Conservation (phyloP, 179 eudicot genomes). For the Spinacia oleracea region DNA sequence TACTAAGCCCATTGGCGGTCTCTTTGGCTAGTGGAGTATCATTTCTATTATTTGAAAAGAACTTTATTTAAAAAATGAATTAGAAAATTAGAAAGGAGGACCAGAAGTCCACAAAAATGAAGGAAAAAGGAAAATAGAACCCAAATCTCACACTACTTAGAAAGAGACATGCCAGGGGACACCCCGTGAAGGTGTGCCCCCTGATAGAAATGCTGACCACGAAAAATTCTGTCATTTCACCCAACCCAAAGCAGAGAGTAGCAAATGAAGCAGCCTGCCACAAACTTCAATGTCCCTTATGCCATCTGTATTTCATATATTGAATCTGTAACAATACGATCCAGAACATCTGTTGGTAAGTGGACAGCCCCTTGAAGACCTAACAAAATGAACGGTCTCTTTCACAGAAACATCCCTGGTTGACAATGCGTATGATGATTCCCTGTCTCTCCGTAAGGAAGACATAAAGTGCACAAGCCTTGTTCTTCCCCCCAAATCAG, state of each 20-base stretch:
- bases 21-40: conserved; percentile 6
- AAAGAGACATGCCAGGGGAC: not conserved
- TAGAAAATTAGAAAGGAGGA: not conserved
- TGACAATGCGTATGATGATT: not conserved
- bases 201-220: no score
- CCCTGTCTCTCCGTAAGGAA: not conserved
- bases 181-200: not conserved
- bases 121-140: not conserved
- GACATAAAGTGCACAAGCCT: not conserved
- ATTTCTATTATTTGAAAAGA: not conserved
- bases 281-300: not conserved
- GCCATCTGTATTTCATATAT: not conserved
- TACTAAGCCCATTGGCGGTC: not conserved
- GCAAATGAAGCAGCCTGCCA: not conserved
- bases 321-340: not conserved
- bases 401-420: not conserved
- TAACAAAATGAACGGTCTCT: not conserved
- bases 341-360: not conserved
- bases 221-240: not conserved
- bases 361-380: not conserved
- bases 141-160: not conserved
- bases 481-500: not conserved
- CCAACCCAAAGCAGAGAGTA: not conserved
- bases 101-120: not conserved
- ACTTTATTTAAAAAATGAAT: not conserved